Conservation (phyloP, 106 monocot species). For the Apostasia ramifera region DNA sequence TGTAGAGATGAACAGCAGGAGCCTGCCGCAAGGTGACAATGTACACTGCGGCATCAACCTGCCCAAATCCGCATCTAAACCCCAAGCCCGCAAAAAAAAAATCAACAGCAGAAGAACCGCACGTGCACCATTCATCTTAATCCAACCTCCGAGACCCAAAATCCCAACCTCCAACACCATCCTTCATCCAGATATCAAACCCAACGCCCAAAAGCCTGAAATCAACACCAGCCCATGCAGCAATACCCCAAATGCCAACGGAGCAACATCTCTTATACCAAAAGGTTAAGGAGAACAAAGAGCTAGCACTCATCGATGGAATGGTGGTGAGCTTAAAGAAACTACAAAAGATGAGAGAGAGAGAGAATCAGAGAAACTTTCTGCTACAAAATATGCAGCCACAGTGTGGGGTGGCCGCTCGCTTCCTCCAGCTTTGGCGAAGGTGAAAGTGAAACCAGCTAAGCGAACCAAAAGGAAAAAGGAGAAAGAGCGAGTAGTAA, state of each 20-base stretch:
- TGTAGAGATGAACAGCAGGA: slow-evolving; percentile 50
- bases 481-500: neutral
- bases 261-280: neutral
- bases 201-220: neutral
- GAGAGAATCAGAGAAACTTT: neutral
- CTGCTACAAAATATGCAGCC: neutral
- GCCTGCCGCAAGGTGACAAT: slow-evolving; percentile 89
- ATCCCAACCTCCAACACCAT: neutral
- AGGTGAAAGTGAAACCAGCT: neutral
- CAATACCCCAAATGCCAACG: neutral
- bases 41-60: slow-evolving; percentile 62
- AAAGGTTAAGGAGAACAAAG: neutral
- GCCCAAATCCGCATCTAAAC: slow-evolving; percentile 25
- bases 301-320: slow-evolving; percentile 1
- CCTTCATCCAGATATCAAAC: neutral
- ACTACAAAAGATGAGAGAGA: neutral
- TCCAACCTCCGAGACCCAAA: slow-evolving; percentile 7
- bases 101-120: slow-evolving; percentile 17
- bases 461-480: neutral
- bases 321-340: neutral
- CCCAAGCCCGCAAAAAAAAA: slow-evolving; percentile 18
- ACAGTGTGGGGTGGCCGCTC: neutral
- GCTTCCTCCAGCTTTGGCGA: neutral
- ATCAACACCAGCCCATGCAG: neutral
- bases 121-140: slow-evolving; percentile 19